Base-by-base conservation (phyloP, 805 yeast species). In the Candida gorgasii region DNA sequence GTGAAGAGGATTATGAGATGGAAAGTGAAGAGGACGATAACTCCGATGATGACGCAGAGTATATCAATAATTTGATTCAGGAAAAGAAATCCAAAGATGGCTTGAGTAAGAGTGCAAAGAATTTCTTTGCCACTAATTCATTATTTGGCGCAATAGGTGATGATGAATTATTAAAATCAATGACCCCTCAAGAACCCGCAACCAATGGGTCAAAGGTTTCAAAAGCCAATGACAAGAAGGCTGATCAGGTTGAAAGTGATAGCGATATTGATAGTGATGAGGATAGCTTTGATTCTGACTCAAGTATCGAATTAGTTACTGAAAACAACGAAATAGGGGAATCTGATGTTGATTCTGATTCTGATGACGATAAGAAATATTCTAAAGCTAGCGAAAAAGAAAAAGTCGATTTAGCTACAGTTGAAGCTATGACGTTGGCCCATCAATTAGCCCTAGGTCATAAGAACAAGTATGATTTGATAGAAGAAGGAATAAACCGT, bases 351-450 rank as follows among this genome's bases (percentile, higher is more conserved):
- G 67, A 72, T 9, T 79, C 72, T 44, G 85, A 79, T 24, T 80
- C 73, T 39, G 85, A 80, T 26, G 46, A 57, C 15, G 48, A 57
- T 12, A 58, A 61, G 54, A 41, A 68, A 55, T 46, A 69, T 63
- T 49, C 71, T 66, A 55, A 60, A 58, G 54, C 69, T 38, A 51
- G 67, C 62, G 87, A 85, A 50, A 69, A 78, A 45, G 73, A 79
- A 40, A 84, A 80, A 46, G 81, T 88, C 38, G 96, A 88, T 49
- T 71, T 90, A 46, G 95, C 93, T 14, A 89, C 97, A 1, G 95
- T 86, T 1, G 95, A 89, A 61, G 97, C 97, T 4, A 93, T 93
- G 99, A 93, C 99, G 0, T 70, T 93, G 55, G 99, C 99, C 0
- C 99, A 93, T 60, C 89, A 93, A 64, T 74, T 93, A 29, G 99